Percentiles rank a stretch among this genome's conserved stretches.
Evolutionary conservation across 352 stramenopile genomes (phyloP).

Genomic region (Phytophthora pistaciae): DNA sequence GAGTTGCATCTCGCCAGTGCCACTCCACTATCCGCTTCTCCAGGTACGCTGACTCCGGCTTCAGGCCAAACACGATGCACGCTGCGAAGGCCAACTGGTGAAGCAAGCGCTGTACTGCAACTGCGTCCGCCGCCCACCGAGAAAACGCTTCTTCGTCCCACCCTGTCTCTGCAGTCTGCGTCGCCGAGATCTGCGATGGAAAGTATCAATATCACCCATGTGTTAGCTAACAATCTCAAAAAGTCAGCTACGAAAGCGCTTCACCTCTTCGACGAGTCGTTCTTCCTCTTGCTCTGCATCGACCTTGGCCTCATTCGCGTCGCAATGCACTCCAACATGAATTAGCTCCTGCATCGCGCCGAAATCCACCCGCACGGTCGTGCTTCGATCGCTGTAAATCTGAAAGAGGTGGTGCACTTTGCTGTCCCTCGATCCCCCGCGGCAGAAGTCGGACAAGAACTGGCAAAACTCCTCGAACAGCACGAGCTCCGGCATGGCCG

Average conservation of each 20-base stretch:
- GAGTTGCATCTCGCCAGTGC: slow-evolving; percentile 71
- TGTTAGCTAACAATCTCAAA: slow-evolving; percentile 1
- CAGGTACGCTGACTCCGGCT: slow-evolving; percentile 67
- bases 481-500: slow-evolving; percentile 57
- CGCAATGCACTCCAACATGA: slow-evolving; percentile 37
- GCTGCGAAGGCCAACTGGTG: slow-evolving; percentile 79
- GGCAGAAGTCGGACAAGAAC: slow-evolving; percentile 80
- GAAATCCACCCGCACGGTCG: slow-evolving; percentile 43
- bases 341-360: slow-evolving; percentile 58
- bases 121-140: slow-evolving; percentile 51
- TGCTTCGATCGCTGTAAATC: slow-evolving; percentile 56
- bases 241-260: neutral
- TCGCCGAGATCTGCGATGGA: slow-evolving; percentile 46
- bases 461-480: slow-evolving; percentile 88
- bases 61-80: slow-evolving; percentile 82
- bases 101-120: slow-evolving; percentile 60
- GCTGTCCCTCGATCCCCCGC: slow-evolving; percentile 46
- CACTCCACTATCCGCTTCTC: slow-evolving; percentile 81
- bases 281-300: slow-evolving; percentile 47
- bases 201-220: neutral
- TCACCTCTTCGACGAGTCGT: slow-evolving; percentile 54
- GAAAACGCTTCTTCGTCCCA: slow-evolving; percentile 62
- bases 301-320: slow-evolving; percentile 17
- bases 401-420: slow-evolving; percentile 65
- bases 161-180: slow-evolving; percentile 42